phyloP scores from a whole-genome alignment of 495 filamentous ascomycete species.

The Lindgomyces ingoldianus region DNA sequence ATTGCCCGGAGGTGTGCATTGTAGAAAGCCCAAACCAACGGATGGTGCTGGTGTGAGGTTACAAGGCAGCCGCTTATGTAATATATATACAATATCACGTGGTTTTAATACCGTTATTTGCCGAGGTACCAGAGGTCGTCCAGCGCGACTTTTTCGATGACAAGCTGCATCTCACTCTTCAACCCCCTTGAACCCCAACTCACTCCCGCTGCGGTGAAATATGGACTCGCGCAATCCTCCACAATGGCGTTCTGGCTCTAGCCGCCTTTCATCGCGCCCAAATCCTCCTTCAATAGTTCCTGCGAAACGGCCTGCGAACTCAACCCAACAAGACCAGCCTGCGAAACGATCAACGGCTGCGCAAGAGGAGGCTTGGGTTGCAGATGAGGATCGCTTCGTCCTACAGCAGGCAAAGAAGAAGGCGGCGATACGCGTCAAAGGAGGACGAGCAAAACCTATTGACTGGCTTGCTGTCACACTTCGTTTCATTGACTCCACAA shows the following conservation, averaged over 20 bases:
- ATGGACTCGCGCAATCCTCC: slow-evolving; percentile 31
- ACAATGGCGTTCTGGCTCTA: slow-evolving; percentile 29
- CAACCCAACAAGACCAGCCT: neutral
- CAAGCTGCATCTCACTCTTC: neutral
- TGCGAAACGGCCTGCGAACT: slow-evolving; percentile 42
- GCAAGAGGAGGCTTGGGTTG: slow-evolving; percentile 66
- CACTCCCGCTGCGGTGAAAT: neutral
- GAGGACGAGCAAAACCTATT: slow-evolving; percentile 87
- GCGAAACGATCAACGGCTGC: slow-evolving; percentile 34
- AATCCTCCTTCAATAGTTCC: slow-evolving; percentile 35
- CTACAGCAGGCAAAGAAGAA: slow-evolving; percentile 98
- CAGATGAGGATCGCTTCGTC: slow-evolving; percentile 94
- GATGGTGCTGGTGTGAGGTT: too few relatives aligned
- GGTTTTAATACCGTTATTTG: too few relatives aligned
- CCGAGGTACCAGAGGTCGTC: too few relatives aligned
- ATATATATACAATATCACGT: too few relatives aligned
- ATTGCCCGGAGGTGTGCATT: too few relatives aligned
- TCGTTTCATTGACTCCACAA: slow-evolving; percentile 80
- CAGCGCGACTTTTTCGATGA: neutral
- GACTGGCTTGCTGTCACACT: slow-evolving; percentile 94
- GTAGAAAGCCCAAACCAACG: too few relatives aligned
- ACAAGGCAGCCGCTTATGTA: too few relatives aligned
- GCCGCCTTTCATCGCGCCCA: slow-evolving; percentile 18
- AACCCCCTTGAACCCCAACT: neutral
- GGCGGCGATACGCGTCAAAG: slow-evolving; percentile 92